Evolutionary conservation across 1,139 yeast species (phyloP).

Genomic region (Geotrichum aggregatum): DNA sequence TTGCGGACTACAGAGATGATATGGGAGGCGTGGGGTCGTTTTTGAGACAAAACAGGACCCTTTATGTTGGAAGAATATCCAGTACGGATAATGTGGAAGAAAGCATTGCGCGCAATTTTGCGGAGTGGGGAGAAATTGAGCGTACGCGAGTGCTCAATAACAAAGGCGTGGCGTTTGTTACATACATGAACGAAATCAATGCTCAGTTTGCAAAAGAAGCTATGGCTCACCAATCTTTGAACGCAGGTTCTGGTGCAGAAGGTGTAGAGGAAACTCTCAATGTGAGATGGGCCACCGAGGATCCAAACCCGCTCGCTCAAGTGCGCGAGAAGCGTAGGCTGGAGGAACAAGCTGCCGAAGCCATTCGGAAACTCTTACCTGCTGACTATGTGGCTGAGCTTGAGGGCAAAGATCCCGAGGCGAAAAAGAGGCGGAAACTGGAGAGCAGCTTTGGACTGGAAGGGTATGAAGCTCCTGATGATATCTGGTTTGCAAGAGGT

Average conservation of each 20-base stretch:
- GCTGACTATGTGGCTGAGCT: slow-evolving; percentile 31
- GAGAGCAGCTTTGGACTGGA: slow-evolving; percentile 25
- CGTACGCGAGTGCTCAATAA: slow-evolving; percentile 53
- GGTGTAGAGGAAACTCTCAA: slow-evolving; percentile 56
- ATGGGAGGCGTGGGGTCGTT: slow-evolving; percentile 95
- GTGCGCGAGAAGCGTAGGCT: slow-evolving; percentile 43
- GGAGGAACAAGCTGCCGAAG: slow-evolving; percentile 43
- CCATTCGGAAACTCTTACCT: slow-evolving; percentile 38
- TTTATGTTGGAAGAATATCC: slow-evolving; percentile 68
- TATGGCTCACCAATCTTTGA: slow-evolving; percentile 75
- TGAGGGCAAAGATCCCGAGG: slow-evolving; percentile 28
- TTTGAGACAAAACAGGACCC: slow-evolving; percentile 59
- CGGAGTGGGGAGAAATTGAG: slow-evolving; percentile 76
- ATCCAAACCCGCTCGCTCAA: slow-evolving; percentile 71
- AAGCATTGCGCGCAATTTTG: slow-evolving; percentile 51
- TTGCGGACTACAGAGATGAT: slow-evolving; percentile 79
- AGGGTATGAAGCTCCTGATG: slow-evolving; percentile 30
- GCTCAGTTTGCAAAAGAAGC: slow-evolving; percentile 96
- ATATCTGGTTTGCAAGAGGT: slow-evolving; percentile 26
- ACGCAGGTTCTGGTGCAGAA: slow-evolving; percentile 25
- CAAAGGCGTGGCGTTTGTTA: slow-evolving; percentile 76
- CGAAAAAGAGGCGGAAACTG: slow-evolving; percentile 20
- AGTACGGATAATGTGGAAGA: slow-evolving; percentile 41
- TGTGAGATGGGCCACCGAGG: slow-evolving; percentile 87
- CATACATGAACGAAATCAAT: slow-evolving; percentile 59